Evolutionary conservation across 495 filamentous ascomycete genomes (phyloP), one percentile per base, ranked within the genome.

Genomic region (Hypoxylon fragiforme): DNA sequence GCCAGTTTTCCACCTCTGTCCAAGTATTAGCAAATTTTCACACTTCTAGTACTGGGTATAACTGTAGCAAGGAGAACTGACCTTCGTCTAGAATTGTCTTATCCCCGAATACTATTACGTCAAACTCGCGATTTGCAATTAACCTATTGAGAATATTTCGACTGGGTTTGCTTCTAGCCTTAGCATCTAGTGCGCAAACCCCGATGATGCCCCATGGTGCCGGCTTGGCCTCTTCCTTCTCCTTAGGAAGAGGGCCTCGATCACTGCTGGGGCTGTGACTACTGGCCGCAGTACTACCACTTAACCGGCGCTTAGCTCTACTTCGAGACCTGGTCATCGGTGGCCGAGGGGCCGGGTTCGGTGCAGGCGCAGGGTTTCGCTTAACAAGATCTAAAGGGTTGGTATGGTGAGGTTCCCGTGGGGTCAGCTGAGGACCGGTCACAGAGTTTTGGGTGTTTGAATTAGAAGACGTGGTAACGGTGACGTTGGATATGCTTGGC

Each of bases 31-130:
- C 28, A 50, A 39, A 15, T 18, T 20, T 3, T 30, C 1, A 5
- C 11, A 48, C 31, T n/a, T n/a, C 13, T 39, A 57, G 26, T 39
- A 52, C 34, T 8, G 31, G 34, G 16, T 32, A 12, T 24, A 19
- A 36, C 41, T 11, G 28, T 1, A 18, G n/a, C n/a, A n/a, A n/a
- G n/a, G n/a, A n/a, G n/a, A 21, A 79, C 65, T 82, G 74, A 73
- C 83, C 84, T 78, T 98, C 94, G 57, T 99, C 94, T 37, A 97
- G 76, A 56, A 99, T 97, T 41, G 96, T 90, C 66, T 99, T 99
- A 70, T 99, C 94, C 28, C 94, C 94, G 73, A 99, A 99, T 3
- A 99, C 90, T 26, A 92, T 85, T 18, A 96, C 90, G 63, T 99
- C 92, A 58, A 97, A 97, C 53, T 96, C 92, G 48, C 90, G 86